Evolutionary conservation across 2,329 filamentous ascomycete species (phyloP), one percentile per base, ranked within the genome.

Genomic region (Parastagonospora avenae): DNA sequence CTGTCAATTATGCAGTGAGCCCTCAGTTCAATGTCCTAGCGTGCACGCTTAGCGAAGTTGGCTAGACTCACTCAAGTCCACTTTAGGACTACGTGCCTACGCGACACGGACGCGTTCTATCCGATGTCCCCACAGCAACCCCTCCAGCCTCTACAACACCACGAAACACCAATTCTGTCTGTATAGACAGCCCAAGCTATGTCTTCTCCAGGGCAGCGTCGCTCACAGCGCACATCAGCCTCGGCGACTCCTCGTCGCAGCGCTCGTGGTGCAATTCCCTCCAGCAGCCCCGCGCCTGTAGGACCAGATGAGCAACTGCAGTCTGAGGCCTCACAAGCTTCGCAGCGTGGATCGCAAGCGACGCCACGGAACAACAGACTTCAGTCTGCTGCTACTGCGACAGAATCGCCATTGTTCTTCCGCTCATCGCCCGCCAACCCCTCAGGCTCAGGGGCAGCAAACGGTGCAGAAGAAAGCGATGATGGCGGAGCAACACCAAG

Each of bases 361-460:
- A 83, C 81, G 2, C 81, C 81, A 27, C 75, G 77, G 47, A 73
- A 76, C 38, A 70, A 76, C 37, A 67, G 77, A 54, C 66, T 77
- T 28, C 66, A 77, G 59, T 63, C 73, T 45, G 68, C 72, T 46
- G 68, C 79, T 30, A 78, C 72, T 46, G 68, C 79, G 31, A 78
- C 91, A 4, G 64, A 72, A 53, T 96, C 92, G 51, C 92, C 92
- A 35, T 80, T 96, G 58, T 90, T 90, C 74, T 95, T 87, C 74
- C 85, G 80, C 55, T 87, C 84, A 0, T 87, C 85, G 14, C 84
- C 85, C 6, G 72, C 64, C 8, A 76, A 76, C 43, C 75, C 73
- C 31, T 76, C 75, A 27, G 71, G 72, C 36, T 74, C 74, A 50
- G 72, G 70, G 46, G 62, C 59, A 48, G 62, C 48, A 68, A 76